Percentiles rank a stretch among this genome's conserved stretches.
Conservation (phyloP, 306 rosid species). For the Ochetophila trinervis region DNA sequence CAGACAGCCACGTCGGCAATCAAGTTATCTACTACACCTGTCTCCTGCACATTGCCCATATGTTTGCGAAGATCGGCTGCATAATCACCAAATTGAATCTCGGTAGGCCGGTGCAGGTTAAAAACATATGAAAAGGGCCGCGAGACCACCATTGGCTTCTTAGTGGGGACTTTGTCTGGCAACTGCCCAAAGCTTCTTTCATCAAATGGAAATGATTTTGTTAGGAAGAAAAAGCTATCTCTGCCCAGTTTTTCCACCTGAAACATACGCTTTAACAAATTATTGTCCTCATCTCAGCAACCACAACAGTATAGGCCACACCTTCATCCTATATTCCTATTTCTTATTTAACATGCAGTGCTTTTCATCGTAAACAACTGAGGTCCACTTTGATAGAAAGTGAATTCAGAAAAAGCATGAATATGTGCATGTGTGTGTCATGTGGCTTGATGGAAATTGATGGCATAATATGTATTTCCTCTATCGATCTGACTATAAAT, state of each 20-base stretch:
- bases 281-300: neutral
- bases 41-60: conserved; percentile 28
- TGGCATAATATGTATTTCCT: too few relatives aligned
- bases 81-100: conserved; percentile 37
- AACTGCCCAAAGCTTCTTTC: conserved; percentile 60
- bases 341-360: too few relatives aligned
- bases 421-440: too few relatives aligned
- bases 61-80: conserved; percentile 27
- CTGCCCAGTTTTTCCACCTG: conserved; percentile 80
- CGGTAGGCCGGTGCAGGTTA: conserved; percentile 40
- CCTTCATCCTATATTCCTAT: too few relatives aligned
- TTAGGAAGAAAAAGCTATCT: conserved; percentile 63
- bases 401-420: too few relatives aligned
- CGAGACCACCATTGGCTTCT: conserved; percentile 51
- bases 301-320: neutral
- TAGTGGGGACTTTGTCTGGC: conserved; percentile 37
- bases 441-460: too few relatives aligned
- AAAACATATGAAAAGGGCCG: conserved; percentile 66
- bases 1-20: neutral
- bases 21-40: neutral
- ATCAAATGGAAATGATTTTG: conserved; percentile 65
- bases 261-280: conserved; percentile 20
- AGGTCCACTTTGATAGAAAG: too few relatives aligned
- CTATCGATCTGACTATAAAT: too few relatives aligned
- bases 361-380: too few relatives aligned